Evolutionary conservation across 768 basidiomycete genomes (phyloP).

Genomic region (Leccinum arenicola): DNA sequence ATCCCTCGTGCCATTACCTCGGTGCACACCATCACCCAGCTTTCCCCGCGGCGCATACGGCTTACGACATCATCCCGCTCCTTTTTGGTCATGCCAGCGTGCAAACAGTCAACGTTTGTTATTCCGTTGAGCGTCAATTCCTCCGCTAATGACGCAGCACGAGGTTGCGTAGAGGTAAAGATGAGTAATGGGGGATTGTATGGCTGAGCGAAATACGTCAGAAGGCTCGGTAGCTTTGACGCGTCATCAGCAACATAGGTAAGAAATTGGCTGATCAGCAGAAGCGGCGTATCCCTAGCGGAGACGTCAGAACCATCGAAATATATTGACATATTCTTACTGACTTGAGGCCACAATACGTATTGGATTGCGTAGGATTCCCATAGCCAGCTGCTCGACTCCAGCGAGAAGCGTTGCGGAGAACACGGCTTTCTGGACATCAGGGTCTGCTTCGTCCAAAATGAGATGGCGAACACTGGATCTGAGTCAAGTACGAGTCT

Average conservation of each 20-base stretch:
- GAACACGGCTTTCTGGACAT: slow-evolving; percentile 84
- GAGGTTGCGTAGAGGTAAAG: slow-evolving; percentile 88
- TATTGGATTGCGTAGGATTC: slow-evolving; percentile 80
- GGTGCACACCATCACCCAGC: slow-evolving; percentile 95
- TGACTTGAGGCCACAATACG: slow-evolving; percentile 92
- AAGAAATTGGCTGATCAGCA: slow-evolving; percentile 84
- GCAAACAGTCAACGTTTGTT: slow-evolving; percentile 82
- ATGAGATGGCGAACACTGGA: slow-evolving; percentile 80
- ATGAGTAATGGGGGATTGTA: slow-evolving; percentile 90
- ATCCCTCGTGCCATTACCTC: slow-evolving; percentile 98
- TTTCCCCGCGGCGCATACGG: slow-evolving; percentile 84
- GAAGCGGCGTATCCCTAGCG: slow-evolving; percentile 86
- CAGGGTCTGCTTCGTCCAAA: slow-evolving; percentile 85
- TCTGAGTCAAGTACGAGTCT: slow-evolving; percentile 4
- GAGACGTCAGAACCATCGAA: slow-evolving; percentile 11
- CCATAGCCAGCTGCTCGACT: slow-evolving; percentile 83
- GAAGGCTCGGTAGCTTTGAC: slow-evolving; percentile 89
- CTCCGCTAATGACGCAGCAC: slow-evolving; percentile 75
- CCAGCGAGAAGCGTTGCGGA: slow-evolving; percentile 94
- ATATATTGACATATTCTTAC: slow-evolving; percentile 24
- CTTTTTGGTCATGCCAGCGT: slow-evolving; percentile 84
- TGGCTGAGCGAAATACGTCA: slow-evolving; percentile 73
- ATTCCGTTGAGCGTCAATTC: slow-evolving; percentile 79
- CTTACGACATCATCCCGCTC: slow-evolving; percentile 83
- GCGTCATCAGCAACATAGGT: slow-evolving; percentile 91